These are phyloP conservation scores for Amborella trichopoda DNA, from an alignment of 164 flowering plant species.

Conservation along the genomic window DNA sequence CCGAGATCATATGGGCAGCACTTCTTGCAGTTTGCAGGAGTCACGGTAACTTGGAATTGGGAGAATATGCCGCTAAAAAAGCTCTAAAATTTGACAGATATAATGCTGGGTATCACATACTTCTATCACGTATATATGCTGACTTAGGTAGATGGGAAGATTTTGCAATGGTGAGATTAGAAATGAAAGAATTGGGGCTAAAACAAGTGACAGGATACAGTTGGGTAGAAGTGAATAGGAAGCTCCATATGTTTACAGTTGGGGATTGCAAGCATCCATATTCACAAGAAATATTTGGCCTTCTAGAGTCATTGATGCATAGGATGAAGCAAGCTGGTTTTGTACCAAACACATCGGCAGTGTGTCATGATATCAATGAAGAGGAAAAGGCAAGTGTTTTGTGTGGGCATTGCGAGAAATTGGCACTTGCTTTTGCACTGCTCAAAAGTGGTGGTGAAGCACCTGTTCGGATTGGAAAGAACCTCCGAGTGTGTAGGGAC, in stretches of 20 bases:
- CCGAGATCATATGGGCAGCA: conserved; percentile 16
- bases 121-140: conserved; percentile 29
- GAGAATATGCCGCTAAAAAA: conserved; percentile 19
- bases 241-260: conserved; percentile 58
- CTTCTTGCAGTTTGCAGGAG: conserved; percentile 29
- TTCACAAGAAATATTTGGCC: conserved; percentile 38
- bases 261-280: conserved; percentile 65
- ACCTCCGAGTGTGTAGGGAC: background rate
- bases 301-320: conserved; percentile 31
- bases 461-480: background rate
- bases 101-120: conserved; percentile 13
- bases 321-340: conserved; percentile 20
- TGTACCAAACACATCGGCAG: conserved; percentile 20
- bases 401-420: conserved; percentile 1
- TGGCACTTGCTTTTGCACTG: conserved; percentile 5
- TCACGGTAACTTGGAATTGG: conserved; percentile 27
- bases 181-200: conserved; percentile 46
- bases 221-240: conserved; percentile 53
- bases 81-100: conserved; percentile 20
- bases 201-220: conserved; percentile 40
- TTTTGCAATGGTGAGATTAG: conserved; percentile 13
- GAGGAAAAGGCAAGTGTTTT: conserved; percentile 11
- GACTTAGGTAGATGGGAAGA: conserved; percentile 28
- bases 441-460: background rate
- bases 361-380: conserved; percentile 58